Evolutionary conservation across 176 grass and related monocot genomes (phyloP), one percentile per base, ranked within the genome.

Genomic region (Phragmites australis): DNA sequence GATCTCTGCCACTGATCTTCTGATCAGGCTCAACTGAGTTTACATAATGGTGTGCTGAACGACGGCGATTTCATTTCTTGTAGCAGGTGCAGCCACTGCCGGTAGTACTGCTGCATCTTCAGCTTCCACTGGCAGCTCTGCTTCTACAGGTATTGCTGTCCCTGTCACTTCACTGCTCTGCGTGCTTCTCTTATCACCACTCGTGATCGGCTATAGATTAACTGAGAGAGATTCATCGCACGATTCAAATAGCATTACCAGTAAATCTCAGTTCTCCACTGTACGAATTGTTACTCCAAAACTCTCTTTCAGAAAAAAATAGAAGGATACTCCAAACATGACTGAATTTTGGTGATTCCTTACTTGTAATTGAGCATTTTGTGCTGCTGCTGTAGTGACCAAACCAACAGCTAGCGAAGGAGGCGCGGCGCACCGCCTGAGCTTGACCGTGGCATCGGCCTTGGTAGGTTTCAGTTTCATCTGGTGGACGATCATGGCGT

Each of bases 121-220:
- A 48, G 66, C 67, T 34, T 83, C 86, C 58, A 43, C 59, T 1
- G 86, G 86, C 23, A 56, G 40, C 26, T 47, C 69, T 40, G 54
- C 76, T 49, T 88, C 86, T 34, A 68, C 74, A 74, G 81, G 86
- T 83, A 31, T n/a, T n/a, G n/a, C n/a, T n/a, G n/a, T n/a, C n/a
- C 1, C 10, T 63, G 9, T 13, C 46, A 67, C 58, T n/a, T 43
- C 34, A 11, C 46, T 72, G 48, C 13, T 54, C 4, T 16, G 1
- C 32, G 7, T 58, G 49, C 6, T 30, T 17, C 9, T 37, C n/a
- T 37, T 9, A 9, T 41, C 50, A 25, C 11, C 31, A 40, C 1
- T 23, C 4, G 8, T 8, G 54, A 71, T 48, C 16, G 45, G 15
- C 31, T n/a, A n/a, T n/a, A n/a, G n/a, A 29, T 34, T 48, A 37